These are phyloP conservation scores for Aspergillus affinis DNA, from an alignment of 495 filamentous ascomycete species.

Conservation along the genomic window DNA sequence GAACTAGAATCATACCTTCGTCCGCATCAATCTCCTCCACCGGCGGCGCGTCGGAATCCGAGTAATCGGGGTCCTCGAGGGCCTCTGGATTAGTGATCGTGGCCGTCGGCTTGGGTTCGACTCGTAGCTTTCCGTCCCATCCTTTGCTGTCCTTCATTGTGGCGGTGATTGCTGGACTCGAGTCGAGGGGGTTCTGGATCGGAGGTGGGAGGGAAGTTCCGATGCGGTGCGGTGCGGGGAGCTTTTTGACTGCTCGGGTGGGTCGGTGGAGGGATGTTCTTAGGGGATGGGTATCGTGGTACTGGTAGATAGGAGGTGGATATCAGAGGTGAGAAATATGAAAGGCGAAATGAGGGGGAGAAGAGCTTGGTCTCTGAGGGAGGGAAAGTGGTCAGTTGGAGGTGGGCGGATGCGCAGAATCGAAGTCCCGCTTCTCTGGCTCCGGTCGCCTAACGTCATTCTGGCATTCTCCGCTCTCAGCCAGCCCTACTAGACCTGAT, in stretches of 20 bases:
- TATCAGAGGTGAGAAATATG: not conserved
- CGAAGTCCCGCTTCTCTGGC: not conserved
- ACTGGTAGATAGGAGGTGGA: not conserved
- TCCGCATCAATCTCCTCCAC: slow-evolving; percentile 78
- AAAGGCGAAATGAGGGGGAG: not conserved
- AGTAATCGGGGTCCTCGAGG: slow-evolving; percentile 78
- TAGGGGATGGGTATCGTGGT: not conserved
- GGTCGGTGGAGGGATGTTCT: slow-evolving; percentile 2
- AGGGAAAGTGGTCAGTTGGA: not conserved
- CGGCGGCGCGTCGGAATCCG: slow-evolving; percentile 74
- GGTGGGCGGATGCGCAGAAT: not conserved
- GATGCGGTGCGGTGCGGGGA: slow-evolving; percentile 11
- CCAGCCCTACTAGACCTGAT: not conserved
- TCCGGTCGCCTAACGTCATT: not conserved
- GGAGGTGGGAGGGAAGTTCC: slow-evolving; percentile 1
- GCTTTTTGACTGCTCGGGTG: not conserved
- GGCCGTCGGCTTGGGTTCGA: slow-evolving; percentile 53
- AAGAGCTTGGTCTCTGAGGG: not conserved
- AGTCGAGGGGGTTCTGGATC: slow-evolving; percentile 6
- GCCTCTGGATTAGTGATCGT: slow-evolving; percentile 72
- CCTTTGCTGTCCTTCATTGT: slow-evolving; percentile 67
- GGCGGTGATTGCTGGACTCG: slow-evolving; percentile 1
- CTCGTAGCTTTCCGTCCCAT: slow-evolving; percentile 90
- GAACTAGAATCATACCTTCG: slow-evolving; percentile 60
- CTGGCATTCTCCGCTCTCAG: too few species aligned